These are phyloP conservation scores for Pleodorina starrii DNA, from an alignment of 139 green algal genomes.

Conservation along the genomic window DNA sequence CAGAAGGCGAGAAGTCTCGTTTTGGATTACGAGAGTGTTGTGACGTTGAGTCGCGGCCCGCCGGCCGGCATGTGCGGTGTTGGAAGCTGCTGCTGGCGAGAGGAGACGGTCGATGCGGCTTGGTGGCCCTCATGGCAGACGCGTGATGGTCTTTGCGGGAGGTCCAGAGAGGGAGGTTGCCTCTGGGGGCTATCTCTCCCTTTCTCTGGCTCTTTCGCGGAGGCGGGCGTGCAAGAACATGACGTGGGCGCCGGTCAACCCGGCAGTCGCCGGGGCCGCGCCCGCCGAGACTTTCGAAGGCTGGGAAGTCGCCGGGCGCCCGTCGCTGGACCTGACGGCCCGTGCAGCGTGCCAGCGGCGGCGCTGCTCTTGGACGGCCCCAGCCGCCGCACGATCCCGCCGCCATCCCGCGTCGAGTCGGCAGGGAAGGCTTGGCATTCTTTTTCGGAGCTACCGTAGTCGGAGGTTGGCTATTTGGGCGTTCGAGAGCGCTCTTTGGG, in stretches of 20 bases:
- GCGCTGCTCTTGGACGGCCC: neutral
- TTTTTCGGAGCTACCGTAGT: neutral
- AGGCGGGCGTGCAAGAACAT: conserved; percentile 18
- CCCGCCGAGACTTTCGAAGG: neutral
- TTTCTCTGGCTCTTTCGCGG: neutral
- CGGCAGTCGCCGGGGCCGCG: neutral
- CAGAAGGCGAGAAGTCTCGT: no score
- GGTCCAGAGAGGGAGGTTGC: neutral
- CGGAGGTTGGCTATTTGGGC: neutral
- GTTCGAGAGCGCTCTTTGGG: neutral
- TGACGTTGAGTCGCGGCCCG: neutral
- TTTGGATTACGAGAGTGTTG: no score
- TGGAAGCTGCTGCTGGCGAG: neutral
- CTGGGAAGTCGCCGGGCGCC: neutral
- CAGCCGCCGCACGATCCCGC: neutral
- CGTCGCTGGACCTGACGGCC: conserved; percentile 1
- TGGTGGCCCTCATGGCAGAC: neutral
- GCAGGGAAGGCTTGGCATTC: no score
- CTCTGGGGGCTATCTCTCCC: no score
- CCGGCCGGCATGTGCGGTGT: neutral
- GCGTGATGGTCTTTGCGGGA: neutral
- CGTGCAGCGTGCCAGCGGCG: neutral
- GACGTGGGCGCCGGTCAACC: conserved; percentile 2
- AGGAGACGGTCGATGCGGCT: neutral
- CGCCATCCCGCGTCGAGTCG: neutral